phyloP scores from a whole-genome alignment of 192 early-diverging fungal genomes.

The Gonapodya prolifera region DNA sequence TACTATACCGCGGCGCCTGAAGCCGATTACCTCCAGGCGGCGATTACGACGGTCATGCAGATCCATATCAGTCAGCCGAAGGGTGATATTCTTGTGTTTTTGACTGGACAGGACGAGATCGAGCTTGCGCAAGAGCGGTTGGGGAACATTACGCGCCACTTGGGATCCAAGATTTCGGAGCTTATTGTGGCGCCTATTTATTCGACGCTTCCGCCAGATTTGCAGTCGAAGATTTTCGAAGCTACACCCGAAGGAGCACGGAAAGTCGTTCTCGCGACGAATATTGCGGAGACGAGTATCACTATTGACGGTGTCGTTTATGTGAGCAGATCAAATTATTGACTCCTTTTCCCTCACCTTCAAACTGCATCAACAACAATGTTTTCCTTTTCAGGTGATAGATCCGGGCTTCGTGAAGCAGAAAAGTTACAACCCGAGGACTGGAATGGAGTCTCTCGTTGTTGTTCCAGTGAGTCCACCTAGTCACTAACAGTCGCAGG shows the following conservation, averaged over 20 bases:
- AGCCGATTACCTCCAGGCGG: constrained; percentile 89
- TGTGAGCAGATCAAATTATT: no score
- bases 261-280: constrained; percentile 93
- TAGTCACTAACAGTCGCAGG: constrained; percentile 2
- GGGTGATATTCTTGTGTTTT: constrained; percentile 90
- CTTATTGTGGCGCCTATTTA: constrained; percentile 94
- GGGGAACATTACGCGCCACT: constrained; percentile 53
- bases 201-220: constrained; percentile 86
- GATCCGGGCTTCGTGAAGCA: constrained; percentile 98
- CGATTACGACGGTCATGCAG: constrained; percentile 81
- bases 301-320: constrained; percentile 88
- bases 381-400: no score
- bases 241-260: constrained; percentile 85
- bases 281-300: constrained; percentile 98
- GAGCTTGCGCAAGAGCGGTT: constrained; percentile 78
- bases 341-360: no score
- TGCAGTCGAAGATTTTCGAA: constrained; percentile 95
- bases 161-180: constrained; percentile 80
- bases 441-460: constrained; percentile 93
- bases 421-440: constrained; percentile 84
- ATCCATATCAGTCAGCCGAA: constrained; percentile 80
- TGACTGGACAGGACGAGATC: constrained; percentile 98
- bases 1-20: constrained; percentile 92
- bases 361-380: no score
- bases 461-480: constrained; percentile 86